Evolutionary conservation across 139 green algal genomes (phyloP).

Genomic region (Chlorella sp.): DNA sequence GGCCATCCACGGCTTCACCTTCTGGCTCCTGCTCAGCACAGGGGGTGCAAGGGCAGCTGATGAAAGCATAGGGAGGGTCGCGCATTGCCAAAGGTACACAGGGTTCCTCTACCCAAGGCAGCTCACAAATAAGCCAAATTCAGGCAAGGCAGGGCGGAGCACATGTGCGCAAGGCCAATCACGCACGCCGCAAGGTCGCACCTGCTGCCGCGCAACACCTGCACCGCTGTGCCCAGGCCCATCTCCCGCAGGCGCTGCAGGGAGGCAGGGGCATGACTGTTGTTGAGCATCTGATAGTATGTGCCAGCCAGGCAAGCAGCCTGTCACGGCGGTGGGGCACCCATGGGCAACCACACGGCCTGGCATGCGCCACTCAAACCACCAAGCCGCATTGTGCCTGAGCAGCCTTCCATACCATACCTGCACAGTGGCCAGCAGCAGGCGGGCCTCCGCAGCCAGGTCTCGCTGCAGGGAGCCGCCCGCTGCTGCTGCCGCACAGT

Average conservation of each 20-base stretch:
- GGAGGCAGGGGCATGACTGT: neutral
- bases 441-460: constrained; percentile 23
- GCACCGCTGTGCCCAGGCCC: constrained; percentile 36
- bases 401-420: neutral
- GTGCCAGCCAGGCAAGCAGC: too few species aligned
- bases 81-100: too few species aligned
- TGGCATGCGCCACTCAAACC: too few species aligned
- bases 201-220: constrained; percentile 40
- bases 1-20: constrained; percentile 58
- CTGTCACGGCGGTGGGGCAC: too few species aligned
- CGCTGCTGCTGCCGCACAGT: constrained; percentile 18
- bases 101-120: too few species aligned
- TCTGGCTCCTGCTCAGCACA: constrained; percentile 10
- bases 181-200: neutral
- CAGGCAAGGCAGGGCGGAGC: too few species aligned
- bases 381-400: too few species aligned
- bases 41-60: too few species aligned
- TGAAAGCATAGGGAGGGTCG: neutral
- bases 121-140: too few species aligned
- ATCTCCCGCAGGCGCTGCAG: constrained; percentile 20
- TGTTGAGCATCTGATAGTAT: too few species aligned
- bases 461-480: constrained; percentile 6
- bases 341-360: too few species aligned
- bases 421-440: constrained; percentile 39
- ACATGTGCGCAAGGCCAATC: too few species aligned